These are phyloP conservation scores for Fusarium decemcellulare DNA, from an alignment of 2,329 filamentous ascomycete genomes.

Conservation along the genomic window DNA sequence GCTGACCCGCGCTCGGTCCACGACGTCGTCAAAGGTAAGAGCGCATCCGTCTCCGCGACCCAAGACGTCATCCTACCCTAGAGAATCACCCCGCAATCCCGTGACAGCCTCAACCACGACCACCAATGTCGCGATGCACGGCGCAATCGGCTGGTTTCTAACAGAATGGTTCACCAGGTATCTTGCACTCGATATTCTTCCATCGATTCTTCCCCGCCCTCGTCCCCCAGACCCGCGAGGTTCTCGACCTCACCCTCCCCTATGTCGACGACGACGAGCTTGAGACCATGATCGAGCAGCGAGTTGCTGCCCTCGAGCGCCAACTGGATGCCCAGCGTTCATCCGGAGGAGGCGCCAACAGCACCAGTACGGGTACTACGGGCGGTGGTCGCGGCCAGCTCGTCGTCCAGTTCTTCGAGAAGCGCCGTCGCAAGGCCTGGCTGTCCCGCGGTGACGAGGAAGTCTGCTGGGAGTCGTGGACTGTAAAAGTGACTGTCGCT, in stretches of 20 bases:
- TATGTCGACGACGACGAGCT: slow-evolving; percentile 92
- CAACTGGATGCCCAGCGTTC: slow-evolving; percentile 76
- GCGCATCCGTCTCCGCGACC: slow-evolving; percentile 16
- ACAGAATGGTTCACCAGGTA: slow-evolving; percentile 67
- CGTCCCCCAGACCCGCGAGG: slow-evolving; percentile 85
- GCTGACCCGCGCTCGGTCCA: slow-evolving; percentile 91
- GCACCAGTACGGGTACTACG: slow-evolving; percentile 49
- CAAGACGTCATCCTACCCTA: slow-evolving; percentile 41
- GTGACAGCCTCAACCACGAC: slow-evolving; percentile 17
- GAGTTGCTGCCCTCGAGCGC: slow-evolving; percentile 83
- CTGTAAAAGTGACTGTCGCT: slow-evolving; percentile 91
- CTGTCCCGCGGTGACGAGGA: slow-evolving; percentile 89
- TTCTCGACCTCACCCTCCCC: slow-evolving; percentile 91
- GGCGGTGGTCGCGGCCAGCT: slow-evolving; percentile 83
- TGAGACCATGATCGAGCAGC: slow-evolving; percentile 93
- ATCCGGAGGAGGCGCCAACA: slow-evolving; percentile 43
- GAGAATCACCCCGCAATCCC: slow-evolving; percentile 33
- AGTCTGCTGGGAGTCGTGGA: slow-evolving; percentile 98
- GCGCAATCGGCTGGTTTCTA: background rate
- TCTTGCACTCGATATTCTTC: slow-evolving; percentile 98
- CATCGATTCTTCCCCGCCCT: slow-evolving; percentile 96
- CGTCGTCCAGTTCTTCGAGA: slow-evolving; percentile 94
- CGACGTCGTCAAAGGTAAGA: slow-evolving; percentile 90
- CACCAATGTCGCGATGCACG: background rate
- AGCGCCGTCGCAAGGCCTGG: slow-evolving; percentile 85